A percentile compares a stretch with the other conserved stretches of the same genome.
Conservation (phyloP, 2,329 filamentous ascomycete genomes). For the Colletotrichum spaethianum region DNA sequence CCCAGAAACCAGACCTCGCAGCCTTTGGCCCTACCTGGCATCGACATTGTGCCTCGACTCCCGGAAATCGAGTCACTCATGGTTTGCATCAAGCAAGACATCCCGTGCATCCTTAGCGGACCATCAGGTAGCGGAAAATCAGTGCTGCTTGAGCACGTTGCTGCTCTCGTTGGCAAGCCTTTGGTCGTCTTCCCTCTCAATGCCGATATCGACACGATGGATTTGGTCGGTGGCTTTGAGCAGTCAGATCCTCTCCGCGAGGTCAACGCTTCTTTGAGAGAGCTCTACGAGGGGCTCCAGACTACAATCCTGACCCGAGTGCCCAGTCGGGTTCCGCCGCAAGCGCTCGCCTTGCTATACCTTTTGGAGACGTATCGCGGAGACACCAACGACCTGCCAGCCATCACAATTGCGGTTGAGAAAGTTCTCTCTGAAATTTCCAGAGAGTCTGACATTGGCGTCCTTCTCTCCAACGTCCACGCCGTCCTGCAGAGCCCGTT, state of each 20-base stretch:
- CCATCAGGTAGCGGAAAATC: conserved; percentile 91
- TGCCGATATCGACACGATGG: conserved; percentile 96
- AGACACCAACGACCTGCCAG: conserved; percentile 54
- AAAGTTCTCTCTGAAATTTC: conserved; percentile 58
- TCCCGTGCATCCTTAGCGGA: conserved; percentile 92
- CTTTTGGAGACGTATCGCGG: conserved; percentile 60
- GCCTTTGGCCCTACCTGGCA: conserved; percentile 64
- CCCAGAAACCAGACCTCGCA: conserved; percentile 70
- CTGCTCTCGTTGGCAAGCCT: conserved; percentile 81
- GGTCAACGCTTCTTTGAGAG: conserved; percentile 69
- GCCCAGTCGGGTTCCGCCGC: conserved; percentile 61
- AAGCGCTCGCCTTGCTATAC: conserved; percentile 66
- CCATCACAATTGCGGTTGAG: conserved; percentile 56
- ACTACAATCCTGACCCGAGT: conserved; percentile 63
- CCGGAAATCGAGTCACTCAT: conserved; percentile 87
- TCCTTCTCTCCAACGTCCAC: conserved; percentile 63
- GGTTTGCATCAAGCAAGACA: conserved; percentile 86
- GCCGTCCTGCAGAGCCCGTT: conserved; percentile 66
- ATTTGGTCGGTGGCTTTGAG: conserved; percentile 96
- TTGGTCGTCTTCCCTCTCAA: conserved; percentile 91
- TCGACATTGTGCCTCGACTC: conserved; percentile 70
- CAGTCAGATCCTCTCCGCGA: conserved; percentile 88
- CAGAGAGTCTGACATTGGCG: conserved; percentile 60
- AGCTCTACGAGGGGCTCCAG: conserved; percentile 67
- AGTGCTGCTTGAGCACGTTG: conserved; percentile 82